Evolutionary conservation across 345 rosid genomes (phyloP).

Genomic region (Anastatica hierochuntica): DNA sequence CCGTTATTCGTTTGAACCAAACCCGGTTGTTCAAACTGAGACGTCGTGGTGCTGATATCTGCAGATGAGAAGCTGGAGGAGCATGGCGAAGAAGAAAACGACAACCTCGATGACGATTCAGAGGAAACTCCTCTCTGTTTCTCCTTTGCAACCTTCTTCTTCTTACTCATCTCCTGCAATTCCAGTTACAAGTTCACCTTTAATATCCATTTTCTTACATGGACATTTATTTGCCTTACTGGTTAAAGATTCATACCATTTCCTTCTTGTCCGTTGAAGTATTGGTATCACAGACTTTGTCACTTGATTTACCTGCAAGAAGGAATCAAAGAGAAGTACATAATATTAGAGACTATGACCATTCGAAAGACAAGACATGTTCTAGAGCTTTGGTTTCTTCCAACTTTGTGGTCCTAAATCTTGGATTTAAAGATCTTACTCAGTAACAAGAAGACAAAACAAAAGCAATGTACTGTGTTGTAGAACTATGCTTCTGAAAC

Average conservation of each 20-base stretch:
- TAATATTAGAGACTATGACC: background rate
- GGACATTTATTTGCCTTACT: background rate
- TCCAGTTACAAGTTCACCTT: conserved; percentile 4
- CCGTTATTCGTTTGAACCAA: conserved; percentile 23
- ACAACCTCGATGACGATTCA: conserved; percentile 53
- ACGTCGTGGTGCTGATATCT: conserved; percentile 41
- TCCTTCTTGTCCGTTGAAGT: conserved; percentile 28
- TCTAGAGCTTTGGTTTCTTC: conserved; percentile 15
- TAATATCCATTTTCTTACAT: background rate
- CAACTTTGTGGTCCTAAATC: conserved; percentile 23
- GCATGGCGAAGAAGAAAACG: conserved; percentile 65
- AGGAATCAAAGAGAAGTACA: background rate
- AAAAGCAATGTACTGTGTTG: conserved; percentile 3
- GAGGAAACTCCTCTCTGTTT: conserved; percentile 43
- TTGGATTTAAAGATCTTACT: conserved; percentile 16
- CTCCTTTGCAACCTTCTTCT: conserved; percentile 39
- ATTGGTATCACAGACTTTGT: conserved; percentile 25
- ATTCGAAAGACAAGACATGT: conserved; percentile 13
- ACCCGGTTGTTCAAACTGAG: conserved; percentile 37
- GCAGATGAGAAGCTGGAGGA: conserved; percentile 67
- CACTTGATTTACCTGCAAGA: conserved; percentile 40
- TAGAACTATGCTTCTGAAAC: background rate
- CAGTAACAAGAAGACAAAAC: conserved; percentile 25
- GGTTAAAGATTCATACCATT: conserved; percentile 31
- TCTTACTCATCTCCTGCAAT: conserved; percentile 53